Conservation (phyloP, 2,329 filamentous ascomycete species). For the Drechmeria coniospora region DNA sequence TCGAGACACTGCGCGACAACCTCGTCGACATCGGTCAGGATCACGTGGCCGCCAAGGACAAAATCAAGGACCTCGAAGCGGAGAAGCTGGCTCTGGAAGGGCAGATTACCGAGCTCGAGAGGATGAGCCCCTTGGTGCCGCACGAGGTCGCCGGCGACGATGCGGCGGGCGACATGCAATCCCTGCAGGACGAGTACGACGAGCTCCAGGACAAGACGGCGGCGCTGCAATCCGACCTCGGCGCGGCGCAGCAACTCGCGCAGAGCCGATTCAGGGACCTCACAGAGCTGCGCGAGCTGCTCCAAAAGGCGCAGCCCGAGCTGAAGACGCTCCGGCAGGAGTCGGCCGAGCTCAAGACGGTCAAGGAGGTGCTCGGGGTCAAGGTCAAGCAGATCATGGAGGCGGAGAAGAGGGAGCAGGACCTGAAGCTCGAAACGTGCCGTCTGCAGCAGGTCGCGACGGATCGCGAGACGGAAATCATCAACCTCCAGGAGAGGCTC, state of each 20-base stretch:
- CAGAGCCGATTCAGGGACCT: slow-evolving; percentile 80
- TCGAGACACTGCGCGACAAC: slow-evolving; percentile 69
- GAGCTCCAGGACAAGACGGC: slow-evolving; percentile 55
- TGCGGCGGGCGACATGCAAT: slow-evolving; percentile 45
- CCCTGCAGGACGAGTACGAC: slow-evolving; percentile 40
- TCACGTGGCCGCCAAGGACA: slow-evolving; percentile 69
- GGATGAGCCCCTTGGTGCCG: slow-evolving; percentile 33
- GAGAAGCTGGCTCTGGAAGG: slow-evolving; percentile 54
- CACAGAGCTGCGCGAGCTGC: slow-evolving; percentile 59
- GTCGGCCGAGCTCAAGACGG: slow-evolving; percentile 54
- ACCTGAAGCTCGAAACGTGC: slow-evolving; percentile 59
- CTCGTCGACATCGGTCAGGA: slow-evolving; percentile 67
- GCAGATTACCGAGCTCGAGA: slow-evolving; percentile 47
- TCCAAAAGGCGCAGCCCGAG: slow-evolving; percentile 79
- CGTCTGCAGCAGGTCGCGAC: slow-evolving; percentile 52
- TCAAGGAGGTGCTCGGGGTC: slow-evolving; percentile 56
- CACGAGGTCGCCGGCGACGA: slow-evolving; percentile 31
- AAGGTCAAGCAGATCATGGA: slow-evolving; percentile 47
- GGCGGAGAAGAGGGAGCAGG: slow-evolving; percentile 71
- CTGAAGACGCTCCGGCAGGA: slow-evolving; percentile 66
- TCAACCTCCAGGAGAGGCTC: slow-evolving; percentile 62
- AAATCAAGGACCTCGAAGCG: slow-evolving; percentile 51
- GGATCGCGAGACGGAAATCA: slow-evolving; percentile 67
- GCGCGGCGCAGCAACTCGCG: slow-evolving; percentile 72
- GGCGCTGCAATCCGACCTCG: slow-evolving; percentile 66